Evolutionary conservation across 768 basidiomycete species (phyloP), one percentile per base, ranked within the genome.

Genomic region (Rossbeevera mucosa): DNA sequence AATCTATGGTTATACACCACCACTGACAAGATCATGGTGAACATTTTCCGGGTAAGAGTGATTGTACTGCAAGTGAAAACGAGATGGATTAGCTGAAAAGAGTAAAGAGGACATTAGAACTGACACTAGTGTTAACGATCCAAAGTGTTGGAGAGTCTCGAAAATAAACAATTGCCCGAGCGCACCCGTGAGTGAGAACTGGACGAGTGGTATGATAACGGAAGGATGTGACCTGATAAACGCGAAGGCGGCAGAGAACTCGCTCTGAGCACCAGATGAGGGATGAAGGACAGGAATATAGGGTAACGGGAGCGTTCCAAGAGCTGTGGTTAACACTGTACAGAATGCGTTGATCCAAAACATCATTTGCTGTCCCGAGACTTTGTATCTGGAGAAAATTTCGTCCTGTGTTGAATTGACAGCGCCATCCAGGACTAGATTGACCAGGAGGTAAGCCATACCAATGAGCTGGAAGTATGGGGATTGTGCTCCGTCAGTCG

Each of bases 321-420:
- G 82, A 11, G 83, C 64, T 2, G 79, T 74, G 20, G 89, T 85
- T 51, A 91, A 67, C 31, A 85, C 55, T 3, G 93, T 90, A 71
- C 88, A 86, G 73, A 94, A 86, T 24, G 88, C 59, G 66, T 94
- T 95, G 71, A 99, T 95, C 83, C 85, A 95, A 67, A 98, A 86
- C 96, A 99, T 98, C 94, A 99, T 97, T 66, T 99, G 96, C 69
- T 96, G 94, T 7, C 96, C 96, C 3, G 81, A 74, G 41, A 82
- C 76, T 18, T 81, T 81, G 72, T 88, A 83, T 12, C 78, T 75
- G 22, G 83, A 75, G 71, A 99, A 98, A 53, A 99, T 87, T 71
- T 97, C 91, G 69, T 99, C 96, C 68, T 99, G 96, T 2, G 94
- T 95, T 11, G 91, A 91, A 74, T 98, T 97, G 54, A 86, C 87